Base-by-base conservation (phyloP, 2,329 filamentous ascomycete species). In the Microsporum canis region DNA sequence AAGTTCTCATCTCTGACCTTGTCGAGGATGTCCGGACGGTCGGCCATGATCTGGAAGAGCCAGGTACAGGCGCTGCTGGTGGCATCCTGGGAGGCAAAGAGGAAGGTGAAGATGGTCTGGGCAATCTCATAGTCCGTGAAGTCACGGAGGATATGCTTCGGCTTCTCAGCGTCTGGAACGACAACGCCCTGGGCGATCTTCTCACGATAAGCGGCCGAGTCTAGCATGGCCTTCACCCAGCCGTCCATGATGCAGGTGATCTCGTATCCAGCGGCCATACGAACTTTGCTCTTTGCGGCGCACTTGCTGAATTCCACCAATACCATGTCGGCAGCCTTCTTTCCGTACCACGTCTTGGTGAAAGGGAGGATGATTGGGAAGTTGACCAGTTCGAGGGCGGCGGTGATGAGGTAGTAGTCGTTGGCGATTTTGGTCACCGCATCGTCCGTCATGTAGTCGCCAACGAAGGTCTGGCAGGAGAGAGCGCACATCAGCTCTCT, bases 21-120 rank as follows among this genome's bases (percentile, higher is more conserved):
- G 71, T 92, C 88, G 60, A 97, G 81, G 60, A 95, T 81, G 63
- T 97, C 92, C n/a, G 92, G 92, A 65, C 91, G 87, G 77, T 97
- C 90, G 55, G 94, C 91, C 79, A 90, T 86, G 70, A 90, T 83
- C 78, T 99, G 94, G 82, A 96, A 96, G 65, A 97, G 78, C 91
- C 94, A 97, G 59, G 91, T 96, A 69, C 84, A 85, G 64, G 94
- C 92, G 70, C 89, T 95, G 77, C 88, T 94, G 64, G 94, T 96
- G 66, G 94, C 94, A 74, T 99, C 94, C 77, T 97, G 94, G 2
- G 91, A 96, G 63, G 94, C 92, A 76, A 97, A 97, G 64, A 97
- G 82, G 80, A 97, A 96, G 57, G 92, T 95, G 78, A 96, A 96
- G 70, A 97, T 74, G 29, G 92, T 96, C 80, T 94, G 89, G 61